phyloP scores from a whole-genome alignment of 2,329 filamentous ascomycete species.

The Fusarium sp. region DNA sequence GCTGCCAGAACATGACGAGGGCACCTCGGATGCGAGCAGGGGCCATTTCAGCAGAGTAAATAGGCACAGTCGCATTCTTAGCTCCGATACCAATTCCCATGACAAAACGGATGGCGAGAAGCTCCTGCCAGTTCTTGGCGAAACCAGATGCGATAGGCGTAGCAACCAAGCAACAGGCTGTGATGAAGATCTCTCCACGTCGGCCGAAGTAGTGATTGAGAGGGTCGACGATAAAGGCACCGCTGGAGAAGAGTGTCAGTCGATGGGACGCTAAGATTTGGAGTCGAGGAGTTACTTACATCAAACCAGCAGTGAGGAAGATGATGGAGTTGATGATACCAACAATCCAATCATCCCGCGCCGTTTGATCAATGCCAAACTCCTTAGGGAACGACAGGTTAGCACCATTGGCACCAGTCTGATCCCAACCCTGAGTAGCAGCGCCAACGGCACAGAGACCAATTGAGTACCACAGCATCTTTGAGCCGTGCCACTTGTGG shows the following conservation, averaged over 20 bases:
- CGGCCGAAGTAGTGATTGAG: constrained; percentile 63
- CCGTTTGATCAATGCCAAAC: constrained; percentile 54
- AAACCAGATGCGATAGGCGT: constrained; percentile 74
- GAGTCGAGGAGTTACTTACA: not conserved
- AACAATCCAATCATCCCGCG: constrained; percentile 61
- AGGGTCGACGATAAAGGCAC: constrained; percentile 66
- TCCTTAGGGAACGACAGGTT: constrained; percentile 69
- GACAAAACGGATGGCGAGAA: constrained; percentile 74
- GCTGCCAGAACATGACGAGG: constrained; percentile 84
- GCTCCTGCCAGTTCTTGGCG: constrained; percentile 74
- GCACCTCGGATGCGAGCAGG: constrained; percentile 77
- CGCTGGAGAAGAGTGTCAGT: not conserved
- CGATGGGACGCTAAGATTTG: accelerated
- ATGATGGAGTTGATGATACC: constrained; percentile 70
- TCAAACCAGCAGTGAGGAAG: constrained; percentile 51
- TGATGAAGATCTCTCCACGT: constrained; percentile 74
- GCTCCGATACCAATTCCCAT: constrained; percentile 78
- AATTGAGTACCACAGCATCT: constrained; percentile 74
- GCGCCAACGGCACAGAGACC: constrained; percentile 75
- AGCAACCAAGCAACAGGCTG: constrained; percentile 77
- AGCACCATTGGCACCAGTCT: constrained; percentile 72
- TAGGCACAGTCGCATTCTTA: constrained; percentile 74
- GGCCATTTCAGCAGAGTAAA: constrained; percentile 80
- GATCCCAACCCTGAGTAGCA: constrained; percentile 75
- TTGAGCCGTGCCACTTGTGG: constrained; percentile 75